Evolutionary conservation across 345 rosid species (phyloP), one percentile per base, ranked within the genome.

Genomic region (Luvunga scandens): DNA sequence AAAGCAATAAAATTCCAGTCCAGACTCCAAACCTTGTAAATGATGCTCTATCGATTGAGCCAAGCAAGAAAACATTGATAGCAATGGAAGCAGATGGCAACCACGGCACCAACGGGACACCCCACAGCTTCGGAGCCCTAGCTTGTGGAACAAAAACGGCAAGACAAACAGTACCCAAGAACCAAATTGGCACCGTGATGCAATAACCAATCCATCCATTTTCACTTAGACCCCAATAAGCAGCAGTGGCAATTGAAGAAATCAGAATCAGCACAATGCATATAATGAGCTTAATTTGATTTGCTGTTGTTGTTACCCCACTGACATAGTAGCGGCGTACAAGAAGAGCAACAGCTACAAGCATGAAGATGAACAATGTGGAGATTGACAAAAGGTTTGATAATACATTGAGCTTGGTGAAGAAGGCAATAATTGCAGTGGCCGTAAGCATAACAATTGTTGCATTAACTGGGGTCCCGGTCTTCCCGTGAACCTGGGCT

Each of bases 101-200:
- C 95, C 95, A 93, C 7, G 98, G 98, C 5, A 95, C 97, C 64
- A 93, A 76, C 0, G 98, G 98, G 55, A 89, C 97, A 3, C 98
- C 98, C 98, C 98, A 95, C 7, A 89, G 48, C 36, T 84, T 91
- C 1, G 98, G 97, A 1, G 82, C 75, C 76, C 91, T 88, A n/a
- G 93, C 92, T 5, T 89, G 90, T 4, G 94, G 94, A 7, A 95
- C 90, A 61, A 88, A 75, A 57, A 90, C 16, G 22, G 33, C 42
- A 65, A 94, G 78, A 4, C 69, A 86, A 25, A 78, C 8, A 0
- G 95, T 94, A 2, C 83, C 81, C 48, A 91, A 45, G 42, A 92
- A 71, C 95, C 98, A 94, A 56, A 89, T 72, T 30, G 94, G 92
- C 27, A 80, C 79, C 0, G 92, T 89, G 5, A 94, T 61, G 33